A percentile compares a stretch with the other conserved stretches of the same genome.
phyloP scores from a whole-genome alignment of 73 alveolate species.

The Symbiodinium natans region DNA sequence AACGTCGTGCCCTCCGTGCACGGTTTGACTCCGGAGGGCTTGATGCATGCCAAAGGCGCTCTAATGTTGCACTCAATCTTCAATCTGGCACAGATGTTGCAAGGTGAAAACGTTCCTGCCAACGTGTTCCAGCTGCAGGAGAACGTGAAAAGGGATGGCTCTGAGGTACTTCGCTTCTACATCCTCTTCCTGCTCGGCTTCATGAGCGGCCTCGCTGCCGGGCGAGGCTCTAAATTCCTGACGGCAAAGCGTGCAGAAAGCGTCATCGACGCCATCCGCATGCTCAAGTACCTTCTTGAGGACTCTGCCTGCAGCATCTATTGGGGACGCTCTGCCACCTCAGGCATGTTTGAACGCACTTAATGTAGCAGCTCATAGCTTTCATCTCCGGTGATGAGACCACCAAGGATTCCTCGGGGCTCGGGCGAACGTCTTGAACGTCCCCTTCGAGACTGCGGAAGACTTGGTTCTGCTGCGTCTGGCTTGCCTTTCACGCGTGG shows the following conservation, averaged over 20 bases:
- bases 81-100: constrained; percentile 92
- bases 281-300: constrained; percentile 59
- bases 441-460: constrained; percentile 49
- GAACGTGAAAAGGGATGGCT: constrained; percentile 58
- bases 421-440: constrained; percentile 51
- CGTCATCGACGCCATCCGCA: constrained; percentile 67
- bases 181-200: constrained; percentile 80
- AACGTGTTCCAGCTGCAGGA: constrained; percentile 73
- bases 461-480: constrained; percentile 69
- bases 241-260: constrained; percentile 71
- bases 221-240: constrained; percentile 71
- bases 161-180: constrained; percentile 65
- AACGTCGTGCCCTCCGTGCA: constrained; percentile 62
- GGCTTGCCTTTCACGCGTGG: constrained; percentile 81
- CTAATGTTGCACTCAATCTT: constrained; percentile 40
- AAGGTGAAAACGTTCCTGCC: constrained; percentile 89
- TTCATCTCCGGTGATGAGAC: no score
- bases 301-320: constrained; percentile 73
- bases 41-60: constrained; percentile 54
- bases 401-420: constrained; percentile 33
- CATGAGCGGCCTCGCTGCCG: constrained; percentile 81
- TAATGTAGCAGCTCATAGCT: background rate
- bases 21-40: constrained; percentile 16
- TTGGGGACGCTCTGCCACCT: constrained; percentile 59
- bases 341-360: background rate